Percentiles rank a stretch among this genome's conserved stretches.
Evolutionary conservation across 805 yeast species (phyloP).

Genomic region (Pichia paraexigua): DNA sequence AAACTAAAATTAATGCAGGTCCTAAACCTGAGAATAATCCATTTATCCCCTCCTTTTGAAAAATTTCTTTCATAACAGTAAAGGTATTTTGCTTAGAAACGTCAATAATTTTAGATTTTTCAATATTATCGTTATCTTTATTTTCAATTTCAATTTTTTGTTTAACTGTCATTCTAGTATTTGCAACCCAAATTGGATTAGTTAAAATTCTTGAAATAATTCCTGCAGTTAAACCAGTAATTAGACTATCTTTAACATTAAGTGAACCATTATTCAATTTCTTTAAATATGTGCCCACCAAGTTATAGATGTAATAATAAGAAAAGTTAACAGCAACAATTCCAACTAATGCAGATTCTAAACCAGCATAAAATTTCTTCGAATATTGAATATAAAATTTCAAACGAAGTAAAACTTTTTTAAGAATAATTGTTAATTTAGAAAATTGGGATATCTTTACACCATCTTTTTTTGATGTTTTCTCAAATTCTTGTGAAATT

Average conservation of each 20-base stretch:
- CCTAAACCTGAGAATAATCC: constrained; percentile 78
- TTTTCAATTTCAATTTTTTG: constrained; percentile 15
- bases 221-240: constrained; percentile 82
- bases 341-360: constrained; percentile 82
- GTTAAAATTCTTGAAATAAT: constrained; percentile 73
- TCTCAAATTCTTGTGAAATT: not conserved
- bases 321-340: constrained; percentile 80
- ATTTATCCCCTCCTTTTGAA: constrained; percentile 59
- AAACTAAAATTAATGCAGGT: constrained; percentile 80
- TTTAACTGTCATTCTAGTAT: constrained; percentile 75
- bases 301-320: constrained; percentile 86
- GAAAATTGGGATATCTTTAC: not conserved
- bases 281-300: constrained; percentile 29
- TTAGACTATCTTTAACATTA: constrained; percentile 58
- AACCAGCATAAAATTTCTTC: constrained; percentile 69
- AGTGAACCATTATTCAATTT: constrained; percentile 24
- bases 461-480: not conserved
- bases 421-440: not conserved
- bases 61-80: constrained; percentile 50
- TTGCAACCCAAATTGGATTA: constrained; percentile 93
- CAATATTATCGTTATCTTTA: constrained; percentile 6
- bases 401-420: constrained; percentile 37
- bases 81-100: constrained; percentile 38
- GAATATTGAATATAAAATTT: constrained; percentile 46
- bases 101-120: constrained; percentile 1